Evolutionary conservation across 2,329 filamentous ascomycete species (phyloP).

Genomic region (Cladophialophora immunda): DNA sequence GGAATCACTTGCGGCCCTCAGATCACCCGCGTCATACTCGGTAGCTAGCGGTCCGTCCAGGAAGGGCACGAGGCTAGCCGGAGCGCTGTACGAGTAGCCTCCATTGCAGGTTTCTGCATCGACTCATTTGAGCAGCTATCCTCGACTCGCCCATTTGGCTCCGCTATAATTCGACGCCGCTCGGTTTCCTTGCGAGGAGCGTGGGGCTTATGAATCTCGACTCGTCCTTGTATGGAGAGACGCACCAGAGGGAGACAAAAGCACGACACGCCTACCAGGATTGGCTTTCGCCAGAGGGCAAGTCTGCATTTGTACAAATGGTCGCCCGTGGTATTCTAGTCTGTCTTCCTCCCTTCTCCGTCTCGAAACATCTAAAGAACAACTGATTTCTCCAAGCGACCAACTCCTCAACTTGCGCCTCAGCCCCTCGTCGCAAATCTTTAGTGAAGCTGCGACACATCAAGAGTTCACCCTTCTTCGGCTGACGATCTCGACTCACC

Average conservation of each 20-base stretch:
- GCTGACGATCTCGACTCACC: slow-evolving; percentile 26
- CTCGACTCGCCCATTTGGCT: slow-evolving; percentile 15
- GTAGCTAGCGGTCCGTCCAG: slow-evolving; percentile 31
- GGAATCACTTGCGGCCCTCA: slow-evolving; percentile 25
- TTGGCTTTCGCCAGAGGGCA: slow-evolving; percentile 5
- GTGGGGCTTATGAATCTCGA: slow-evolving; percentile 31
- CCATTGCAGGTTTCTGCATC: slow-evolving; percentile 23
- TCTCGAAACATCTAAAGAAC: slow-evolving; percentile 3
- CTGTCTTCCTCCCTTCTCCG: slow-evolving; percentile 10
- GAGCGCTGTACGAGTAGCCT: slow-evolving; percentile 23
- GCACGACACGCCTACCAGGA: slow-evolving; percentile 18
- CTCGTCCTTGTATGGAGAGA: slow-evolving; percentile 18
- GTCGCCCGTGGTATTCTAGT: slow-evolving; percentile 18
- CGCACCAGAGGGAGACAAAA: slow-evolving; percentile 16
- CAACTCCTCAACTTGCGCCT: slow-evolving; percentile 7
- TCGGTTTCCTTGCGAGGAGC: slow-evolving; percentile 23
- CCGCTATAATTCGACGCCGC: slow-evolving; percentile 30
- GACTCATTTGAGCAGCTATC: slow-evolving; percentile 16
- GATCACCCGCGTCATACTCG: slow-evolving; percentile 37
- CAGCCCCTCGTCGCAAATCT: slow-evolving; percentile 5
- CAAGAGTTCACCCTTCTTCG: slow-evolving; percentile 10
- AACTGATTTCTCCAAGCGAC: background rate
- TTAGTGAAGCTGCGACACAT: slow-evolving; percentile 14
- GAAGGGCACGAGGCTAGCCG: slow-evolving; percentile 34
- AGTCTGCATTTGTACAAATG: slow-evolving; percentile 32